Evolutionary conservation across 2,329 filamentous ascomycete species (phyloP).

Genomic region (Epichloe aotearoae): DNA sequence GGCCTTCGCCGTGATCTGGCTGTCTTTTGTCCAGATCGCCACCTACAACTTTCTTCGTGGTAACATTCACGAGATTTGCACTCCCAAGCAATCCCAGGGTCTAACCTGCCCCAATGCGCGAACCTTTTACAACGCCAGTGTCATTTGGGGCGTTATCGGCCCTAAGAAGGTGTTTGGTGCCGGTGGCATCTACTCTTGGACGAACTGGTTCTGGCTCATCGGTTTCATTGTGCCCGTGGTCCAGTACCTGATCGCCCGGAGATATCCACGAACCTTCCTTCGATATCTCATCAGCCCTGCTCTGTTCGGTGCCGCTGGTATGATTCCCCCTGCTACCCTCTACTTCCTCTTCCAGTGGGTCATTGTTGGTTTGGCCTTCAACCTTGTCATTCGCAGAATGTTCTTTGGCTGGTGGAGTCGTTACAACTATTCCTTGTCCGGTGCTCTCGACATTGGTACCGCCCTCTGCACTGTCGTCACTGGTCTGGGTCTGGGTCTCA

Average conservation of each 20-base stretch:
- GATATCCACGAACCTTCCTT: slow-evolving; percentile 30
- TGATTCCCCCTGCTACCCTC: slow-evolving; percentile 42
- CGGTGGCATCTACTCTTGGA: slow-evolving; percentile 30
- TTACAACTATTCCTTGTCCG: slow-evolving; percentile 48
- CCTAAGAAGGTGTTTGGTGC: slow-evolving; percentile 20
- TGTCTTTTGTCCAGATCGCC: slow-evolving; percentile 24
- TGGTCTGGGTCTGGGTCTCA: slow-evolving; percentile 32
- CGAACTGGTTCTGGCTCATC: slow-evolving; percentile 44
- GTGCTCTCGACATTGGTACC: slow-evolving; percentile 44
- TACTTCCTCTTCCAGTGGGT: slow-evolving; percentile 43
- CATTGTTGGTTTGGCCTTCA: slow-evolving; percentile 41
- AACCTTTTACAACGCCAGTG: slow-evolving; percentile 46
- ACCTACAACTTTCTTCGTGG: slow-evolving; percentile 27
- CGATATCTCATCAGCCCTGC: slow-evolving; percentile 40
- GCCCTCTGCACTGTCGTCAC: slow-evolving; percentile 43
- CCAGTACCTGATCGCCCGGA: slow-evolving; percentile 34
- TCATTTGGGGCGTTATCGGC: slow-evolving; percentile 49
- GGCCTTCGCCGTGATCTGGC: slow-evolving; percentile 26
- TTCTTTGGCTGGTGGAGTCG: slow-evolving; percentile 42
- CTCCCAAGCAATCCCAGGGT: slow-evolving; percentile 29
- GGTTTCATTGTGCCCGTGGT: slow-evolving; percentile 33
- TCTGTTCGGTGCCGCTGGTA: slow-evolving; percentile 35
- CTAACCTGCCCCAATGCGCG: slow-evolving; percentile 44
- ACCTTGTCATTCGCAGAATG: slow-evolving; percentile 35
- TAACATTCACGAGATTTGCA: slow-evolving; percentile 42